Conservation (phyloP, 352 stramenopile genomes). For the Phytopythium helicoides region DNA sequence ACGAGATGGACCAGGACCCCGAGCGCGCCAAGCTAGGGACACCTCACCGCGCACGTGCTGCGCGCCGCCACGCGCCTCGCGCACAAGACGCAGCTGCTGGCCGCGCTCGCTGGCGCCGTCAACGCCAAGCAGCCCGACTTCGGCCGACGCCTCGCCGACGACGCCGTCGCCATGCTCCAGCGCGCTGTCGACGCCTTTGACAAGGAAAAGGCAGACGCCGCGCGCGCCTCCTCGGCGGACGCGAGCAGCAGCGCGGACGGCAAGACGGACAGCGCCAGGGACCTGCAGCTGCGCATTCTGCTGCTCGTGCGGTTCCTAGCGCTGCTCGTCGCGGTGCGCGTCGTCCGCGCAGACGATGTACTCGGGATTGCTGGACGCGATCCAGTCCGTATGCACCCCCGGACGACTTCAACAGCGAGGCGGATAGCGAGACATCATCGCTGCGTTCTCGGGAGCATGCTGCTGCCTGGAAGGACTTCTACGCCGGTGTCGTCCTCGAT, state of each 20-base stretch:
- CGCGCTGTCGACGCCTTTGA: slow-evolving; percentile 60
- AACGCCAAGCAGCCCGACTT: slow-evolving; percentile 60
- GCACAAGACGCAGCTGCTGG: slow-evolving; percentile 74
- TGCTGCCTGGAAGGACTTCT: slow-evolving; percentile 76
- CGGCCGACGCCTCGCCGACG: slow-evolving; percentile 47
- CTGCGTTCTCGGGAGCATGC: slow-evolving; percentile 45
- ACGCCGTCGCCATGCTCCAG: slow-evolving; percentile 36
- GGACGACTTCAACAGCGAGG: slow-evolving; percentile 56
- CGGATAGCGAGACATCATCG: slow-evolving; percentile 31
- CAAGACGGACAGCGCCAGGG: slow-evolving; percentile 6
- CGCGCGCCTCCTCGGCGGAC: not conserved
- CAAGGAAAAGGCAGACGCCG: slow-evolving; percentile 20
- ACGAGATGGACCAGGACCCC: slow-evolving; percentile 52
- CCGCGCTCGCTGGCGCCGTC: slow-evolving; percentile 62
- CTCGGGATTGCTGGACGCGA: slow-evolving; percentile 52
- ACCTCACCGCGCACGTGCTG: slow-evolving; percentile 55
- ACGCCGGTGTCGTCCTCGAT: slow-evolving; percentile 67
- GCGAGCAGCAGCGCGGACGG: slow-evolving; percentile 6
- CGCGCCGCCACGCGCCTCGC: slow-evolving; percentile 47
- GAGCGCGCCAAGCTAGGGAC: slow-evolving; percentile 54
- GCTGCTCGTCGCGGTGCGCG: slow-evolving; percentile 48
- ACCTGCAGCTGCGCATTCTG: slow-evolving; percentile 33
- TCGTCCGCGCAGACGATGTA: slow-evolving; percentile 63
- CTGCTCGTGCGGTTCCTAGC: slow-evolving; percentile 66
- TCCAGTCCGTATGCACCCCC: slow-evolving; percentile 61